Percentiles rank a stretch among this genome's conserved stretches.
phyloP scores from a whole-genome alignment of 306 rosid species.

The Begonia loranthoides region DNA sequence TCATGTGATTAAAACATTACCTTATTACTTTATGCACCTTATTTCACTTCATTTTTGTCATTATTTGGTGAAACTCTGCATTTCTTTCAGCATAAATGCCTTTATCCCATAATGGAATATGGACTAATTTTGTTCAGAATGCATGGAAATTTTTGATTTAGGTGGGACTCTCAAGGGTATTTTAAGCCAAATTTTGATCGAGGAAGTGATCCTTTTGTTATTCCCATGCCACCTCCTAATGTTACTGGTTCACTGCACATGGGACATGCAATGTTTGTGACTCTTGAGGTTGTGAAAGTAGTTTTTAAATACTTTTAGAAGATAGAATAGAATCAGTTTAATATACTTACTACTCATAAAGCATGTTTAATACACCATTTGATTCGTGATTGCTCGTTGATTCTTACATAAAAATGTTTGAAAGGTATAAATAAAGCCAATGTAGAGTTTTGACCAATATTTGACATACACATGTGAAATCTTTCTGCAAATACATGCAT shows the following conservation, averaged over 20 bases:
- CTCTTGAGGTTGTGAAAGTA: slow-evolving; percentile 66
- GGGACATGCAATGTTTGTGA: slow-evolving; percentile 99
- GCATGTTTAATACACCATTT: too few species aligned
- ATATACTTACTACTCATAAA: too few species aligned
- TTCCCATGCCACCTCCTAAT: slow-evolving; percentile 96
- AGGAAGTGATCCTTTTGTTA: slow-evolving; percentile 72
- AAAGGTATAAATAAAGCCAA: too few species aligned
- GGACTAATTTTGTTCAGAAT: slow-evolving; percentile 10
- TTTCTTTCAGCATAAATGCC: background rate
- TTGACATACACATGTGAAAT: too few species aligned
- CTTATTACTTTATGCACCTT: background rate
- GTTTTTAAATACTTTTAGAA: background rate
- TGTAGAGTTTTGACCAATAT: too few species aligned
- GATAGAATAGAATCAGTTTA: too few species aligned
- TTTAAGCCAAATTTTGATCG: slow-evolving; percentile 61
- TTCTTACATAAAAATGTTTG: too few species aligned
- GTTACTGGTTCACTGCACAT: slow-evolving; percentile 96
- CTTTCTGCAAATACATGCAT: too few species aligned
- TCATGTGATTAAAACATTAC: background rate
- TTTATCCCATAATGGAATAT: background rate
- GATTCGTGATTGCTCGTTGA: too few species aligned
- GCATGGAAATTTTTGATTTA: slow-evolving; percentile 16
- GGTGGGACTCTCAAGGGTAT: slow-evolving; percentile 99
- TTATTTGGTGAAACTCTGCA: background rate
- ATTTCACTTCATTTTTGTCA: background rate